These are phyloP conservation scores for Berkeleyomyces basicola DNA, from an alignment of 2,329 filamentous ascomycete species.

Conservation along the genomic window DNA sequence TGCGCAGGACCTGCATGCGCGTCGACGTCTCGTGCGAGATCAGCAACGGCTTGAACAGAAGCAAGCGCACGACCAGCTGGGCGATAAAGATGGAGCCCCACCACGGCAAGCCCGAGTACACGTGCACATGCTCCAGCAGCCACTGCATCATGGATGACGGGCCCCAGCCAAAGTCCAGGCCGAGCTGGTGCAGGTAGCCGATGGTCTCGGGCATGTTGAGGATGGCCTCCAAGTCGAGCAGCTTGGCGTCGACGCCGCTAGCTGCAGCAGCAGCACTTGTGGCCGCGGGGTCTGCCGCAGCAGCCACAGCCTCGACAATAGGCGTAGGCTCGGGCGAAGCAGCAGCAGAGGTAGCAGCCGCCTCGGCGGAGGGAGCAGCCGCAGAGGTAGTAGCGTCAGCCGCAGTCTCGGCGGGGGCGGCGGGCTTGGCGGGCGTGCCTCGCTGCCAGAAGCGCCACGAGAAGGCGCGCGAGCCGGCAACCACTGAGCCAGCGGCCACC, in stretches of 20 bases:
- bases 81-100: slow-evolving; percentile 55
- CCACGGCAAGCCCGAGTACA: slow-evolving; percentile 65
- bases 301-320: slow-evolving; percentile 12
- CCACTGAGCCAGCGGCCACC: slow-evolving; percentile 7
- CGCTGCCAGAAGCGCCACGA: slow-evolving; percentile 14
- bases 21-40: slow-evolving; percentile 44
- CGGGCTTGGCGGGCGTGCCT: slow-evolving; percentile 3
- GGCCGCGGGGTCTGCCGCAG: slow-evolving; percentile 16
- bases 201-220: slow-evolving; percentile 53
- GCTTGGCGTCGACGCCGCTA: slow-evolving; percentile 11
- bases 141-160: slow-evolving; percentile 59
- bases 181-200: slow-evolving; percentile 68
- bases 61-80: slow-evolving; percentile 45
- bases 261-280: slow-evolving; percentile 10
- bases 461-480: slow-evolving; percentile 12
- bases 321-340: slow-evolving; percentile 13
- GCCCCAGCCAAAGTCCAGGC: slow-evolving; percentile 77
- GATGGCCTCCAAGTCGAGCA: slow-evolving; percentile 20
- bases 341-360: slow-evolving; percentile 10
- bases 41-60: slow-evolving; percentile 50
- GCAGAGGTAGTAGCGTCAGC: slow-evolving; percentile 15
- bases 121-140: slow-evolving; percentile 65
- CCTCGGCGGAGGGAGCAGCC: slow-evolving; percentile 11
- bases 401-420: slow-evolving; percentile 13
- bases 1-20: slow-evolving; percentile 39